Percentiles rank a stretch among this genome's conserved stretches.
phyloP scores from a whole-genome alignment of 352 stramenopile genomes.

The Pythium phragmiticola region DNA sequence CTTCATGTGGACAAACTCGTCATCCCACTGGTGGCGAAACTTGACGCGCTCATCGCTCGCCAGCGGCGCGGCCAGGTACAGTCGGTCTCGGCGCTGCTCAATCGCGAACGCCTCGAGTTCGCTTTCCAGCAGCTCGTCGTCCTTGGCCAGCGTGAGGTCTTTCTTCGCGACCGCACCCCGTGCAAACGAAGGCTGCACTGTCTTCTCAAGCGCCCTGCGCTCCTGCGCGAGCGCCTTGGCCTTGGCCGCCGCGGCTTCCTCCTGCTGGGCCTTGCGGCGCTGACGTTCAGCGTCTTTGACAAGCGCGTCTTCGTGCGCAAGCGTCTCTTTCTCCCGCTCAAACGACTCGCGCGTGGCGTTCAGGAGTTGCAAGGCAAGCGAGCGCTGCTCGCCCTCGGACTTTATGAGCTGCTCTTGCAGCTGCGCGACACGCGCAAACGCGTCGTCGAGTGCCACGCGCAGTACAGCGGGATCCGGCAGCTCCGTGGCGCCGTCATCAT shows the following conservation, averaged over 20 bases:
- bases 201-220: constrained; percentile 35
- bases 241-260: constrained; percentile 51
- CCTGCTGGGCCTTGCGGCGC: constrained; percentile 39
- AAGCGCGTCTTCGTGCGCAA: constrained; percentile 46
- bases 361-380: constrained; percentile 58
- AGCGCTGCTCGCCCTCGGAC: constrained; percentile 38
- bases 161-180: constrained; percentile 61
- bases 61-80: constrained; percentile 48
- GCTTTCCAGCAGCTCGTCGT: constrained; percentile 54
- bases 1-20: constrained; percentile 67
- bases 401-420: constrained; percentile 39
- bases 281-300: constrained; percentile 48
- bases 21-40: constrained; percentile 40
- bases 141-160: constrained; percentile 45
- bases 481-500: constrained; percentile 24
- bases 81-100: constrained; percentile 40
- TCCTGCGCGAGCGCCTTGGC: constrained; percentile 42
- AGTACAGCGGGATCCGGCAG: constrained; percentile 43
- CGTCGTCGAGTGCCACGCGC: constrained; percentile 43
- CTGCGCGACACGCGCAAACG: constrained; percentile 29
- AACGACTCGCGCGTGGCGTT: constrained; percentile 60
- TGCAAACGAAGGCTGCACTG: constrained; percentile 33
- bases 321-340: constrained; percentile 46
- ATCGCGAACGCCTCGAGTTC: constrained; percentile 52
- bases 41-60: constrained; percentile 39